These are phyloP conservation scores for Przewalskia tangutica DNA, from an alignment of 257 asterid species.

Conservation along the genomic window DNA sequence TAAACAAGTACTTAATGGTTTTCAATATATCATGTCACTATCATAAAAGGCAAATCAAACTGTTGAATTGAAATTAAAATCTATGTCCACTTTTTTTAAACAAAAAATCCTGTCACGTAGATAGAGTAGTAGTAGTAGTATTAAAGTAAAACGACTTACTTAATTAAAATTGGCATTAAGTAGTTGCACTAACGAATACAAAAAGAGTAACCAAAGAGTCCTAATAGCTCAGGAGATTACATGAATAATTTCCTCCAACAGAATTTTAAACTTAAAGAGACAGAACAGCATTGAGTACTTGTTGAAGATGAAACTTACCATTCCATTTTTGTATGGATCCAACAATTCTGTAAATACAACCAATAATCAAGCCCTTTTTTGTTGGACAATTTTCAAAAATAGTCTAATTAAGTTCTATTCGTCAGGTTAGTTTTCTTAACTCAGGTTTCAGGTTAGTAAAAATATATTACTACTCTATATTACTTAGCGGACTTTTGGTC, in stretches of 20 bases:
- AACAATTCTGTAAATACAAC: background rate
- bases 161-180: background rate
- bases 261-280: background rate
- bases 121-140: background rate
- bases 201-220: background rate
- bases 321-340: background rate
- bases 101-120: background rate
- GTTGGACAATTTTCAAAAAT: background rate
- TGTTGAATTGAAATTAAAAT: too few relatives aligned
- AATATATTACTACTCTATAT: too few relatives aligned
- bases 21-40: background rate
- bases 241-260: background rate
- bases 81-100: too few relatives aligned
- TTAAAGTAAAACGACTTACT: background rate
- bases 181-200: background rate
- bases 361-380: background rate
- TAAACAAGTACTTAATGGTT: background rate
- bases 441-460: background rate
- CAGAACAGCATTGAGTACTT: background rate
- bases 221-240: background rate
- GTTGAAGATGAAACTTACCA: background rate
- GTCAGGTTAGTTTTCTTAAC: background rate
- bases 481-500: too few relatives aligned
- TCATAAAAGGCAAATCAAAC: background rate
- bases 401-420: too few relatives aligned